Base-by-base conservation (phyloP, 371 early-diverging fungal genomes). In the Lichtheimia hyalospora region DNA sequence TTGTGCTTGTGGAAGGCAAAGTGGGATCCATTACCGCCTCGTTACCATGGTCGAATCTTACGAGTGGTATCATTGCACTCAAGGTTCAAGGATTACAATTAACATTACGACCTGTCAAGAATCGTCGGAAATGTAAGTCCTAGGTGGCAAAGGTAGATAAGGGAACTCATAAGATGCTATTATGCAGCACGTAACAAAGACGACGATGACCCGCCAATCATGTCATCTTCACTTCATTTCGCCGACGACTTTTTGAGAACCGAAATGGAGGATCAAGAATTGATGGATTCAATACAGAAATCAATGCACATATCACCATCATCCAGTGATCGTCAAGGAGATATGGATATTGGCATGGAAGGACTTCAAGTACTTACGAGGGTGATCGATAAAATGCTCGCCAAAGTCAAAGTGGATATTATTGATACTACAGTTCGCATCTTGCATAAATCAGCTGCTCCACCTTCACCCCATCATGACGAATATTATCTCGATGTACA, bases 201-300 rank as follows among this genome's bases (percentile, higher is more conserved):
- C 20, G 87, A 83, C 21, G 84, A 82, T 34, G 89, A 87, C n/a
- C 80, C 82, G 5, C 88, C 87, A 21, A 79, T 92, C 43, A 64
- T 93, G 63, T 87, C 92, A 0, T 90, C 92, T n/a, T 93, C 94
- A 0, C 72, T 93, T 14, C 91, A 89, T 64, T 88, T 95, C 59
- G 96, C 96, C 10, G 94, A 88, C 28, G 92, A 91, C 69, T 94
- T 95, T 69, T 60, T 94, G 50, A 80, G 86, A 23, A 83, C 84
- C 25, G 90, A 90, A 60, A 71, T 83, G 20, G 67, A 79, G 42
- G 82, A 83, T 21, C 83, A 87, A 53, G 81, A 79, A 39, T 69
- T 87, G 15, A 74, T 75, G 43, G 73, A 82, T 61, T 84, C 86
- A 6, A 74, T 87, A 12, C 76, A 82, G 44, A 79, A 84, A 34